Base-by-base conservation (phyloP, 768 basidiomycete genomes). In the Rhodotorula kratochvilovae region DNA sequence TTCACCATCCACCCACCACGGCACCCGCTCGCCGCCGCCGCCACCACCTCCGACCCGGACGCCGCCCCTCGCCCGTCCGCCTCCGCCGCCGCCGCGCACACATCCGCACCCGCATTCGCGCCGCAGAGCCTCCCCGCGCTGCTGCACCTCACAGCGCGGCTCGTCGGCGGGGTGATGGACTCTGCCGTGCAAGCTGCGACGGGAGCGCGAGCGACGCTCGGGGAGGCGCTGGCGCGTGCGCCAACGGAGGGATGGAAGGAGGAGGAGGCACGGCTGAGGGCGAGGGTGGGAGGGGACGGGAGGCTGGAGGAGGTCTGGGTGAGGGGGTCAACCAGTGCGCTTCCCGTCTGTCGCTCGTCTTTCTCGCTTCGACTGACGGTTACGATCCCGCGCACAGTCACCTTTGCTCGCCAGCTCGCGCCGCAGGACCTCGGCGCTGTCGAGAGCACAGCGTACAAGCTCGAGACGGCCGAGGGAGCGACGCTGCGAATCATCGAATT, bases 131-230 rank as follows among this genome's bases (percentile, higher is more conserved):
- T 57, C 4, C 57, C 57, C 6, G 55, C 67, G 35, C 16, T 70
- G 27, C 55, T 74, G 66, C 68, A 74, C 42, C 10, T 67, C 55
- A 33, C 67, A 1, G 73, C 66, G 3, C 10, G 45, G 5, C 48
- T 59, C 25, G 21, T 46, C 3, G 73, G 64, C 12, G 58, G 27
- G 15, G 59, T 29, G 4, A 36, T 68, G 45, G 29, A 55, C 17
- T 11, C 12, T 2, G 73, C 68, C 2, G 43, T 70, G 17, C 33
- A n/a, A 27, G 43, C 39, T 0, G 58, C 59, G 17, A 31, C 27
- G 23, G 72, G 68, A 1, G 31, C 31, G 11, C 27, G 29, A 12
- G 46, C 42, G 11, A 7, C 3, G 12, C 23, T 55, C 13, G 59
- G n/a, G 42, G 42, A 35, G 60, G 58, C n/a, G 45, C 25, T 27